Conservation (phyloP, 2,329 filamentous ascomycete species). For the Colletotrichum liriopes region DNA sequence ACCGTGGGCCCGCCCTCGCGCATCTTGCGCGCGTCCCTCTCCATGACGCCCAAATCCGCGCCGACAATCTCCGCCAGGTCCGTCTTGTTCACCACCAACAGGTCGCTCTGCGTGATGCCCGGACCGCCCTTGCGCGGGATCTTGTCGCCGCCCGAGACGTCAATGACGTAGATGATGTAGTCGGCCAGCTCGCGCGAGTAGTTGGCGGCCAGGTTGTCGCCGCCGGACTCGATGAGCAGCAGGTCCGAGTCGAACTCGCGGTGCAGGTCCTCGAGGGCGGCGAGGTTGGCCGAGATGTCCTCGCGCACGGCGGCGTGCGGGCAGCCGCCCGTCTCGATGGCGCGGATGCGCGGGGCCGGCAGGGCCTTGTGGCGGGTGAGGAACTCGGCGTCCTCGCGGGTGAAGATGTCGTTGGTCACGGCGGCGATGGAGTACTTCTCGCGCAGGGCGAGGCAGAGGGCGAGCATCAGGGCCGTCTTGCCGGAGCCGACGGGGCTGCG, state of each 20-base stretch:
- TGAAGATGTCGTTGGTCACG: slow-evolving; percentile 99
- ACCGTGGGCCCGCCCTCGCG: slow-evolving; percentile 95
- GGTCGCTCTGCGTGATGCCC: slow-evolving; percentile 95
- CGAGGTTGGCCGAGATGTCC: slow-evolving; percentile 94
- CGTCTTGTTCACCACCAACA: slow-evolving; percentile 97
- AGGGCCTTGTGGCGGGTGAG: slow-evolving; percentile 89
- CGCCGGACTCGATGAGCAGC: slow-evolving; percentile 94
- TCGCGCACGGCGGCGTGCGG: slow-evolving; percentile 97
- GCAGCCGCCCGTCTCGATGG: slow-evolving; percentile 97
- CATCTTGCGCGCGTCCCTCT: slow-evolving; percentile 94
- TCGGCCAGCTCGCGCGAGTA: slow-evolving; percentile 96
- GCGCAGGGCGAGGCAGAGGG: slow-evolving; percentile 88
- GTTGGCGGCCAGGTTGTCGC: slow-evolving; percentile 97
- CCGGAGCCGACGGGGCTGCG: slow-evolving; percentile 92
- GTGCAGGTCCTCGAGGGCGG: slow-evolving; percentile 92
- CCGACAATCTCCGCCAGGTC: slow-evolving; percentile 93
- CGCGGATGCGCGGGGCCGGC: slow-evolving; percentile 86
- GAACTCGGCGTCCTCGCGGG: slow-evolving; percentile 97
- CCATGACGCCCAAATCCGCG: slow-evolving; percentile 94
- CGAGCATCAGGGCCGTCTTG: slow-evolving; percentile 97
- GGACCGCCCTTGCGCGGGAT: slow-evolving; percentile 96
- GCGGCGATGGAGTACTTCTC: slow-evolving; percentile 88
- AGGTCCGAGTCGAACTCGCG: slow-evolving; percentile 84
- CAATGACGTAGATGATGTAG: slow-evolving; percentile 99
- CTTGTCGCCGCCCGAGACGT: slow-evolving; percentile 97